These are phyloP conservation scores for Agrocybe praecox DNA, from an alignment of 768 basidiomycete genomes.

Conservation along the genomic window DNA sequence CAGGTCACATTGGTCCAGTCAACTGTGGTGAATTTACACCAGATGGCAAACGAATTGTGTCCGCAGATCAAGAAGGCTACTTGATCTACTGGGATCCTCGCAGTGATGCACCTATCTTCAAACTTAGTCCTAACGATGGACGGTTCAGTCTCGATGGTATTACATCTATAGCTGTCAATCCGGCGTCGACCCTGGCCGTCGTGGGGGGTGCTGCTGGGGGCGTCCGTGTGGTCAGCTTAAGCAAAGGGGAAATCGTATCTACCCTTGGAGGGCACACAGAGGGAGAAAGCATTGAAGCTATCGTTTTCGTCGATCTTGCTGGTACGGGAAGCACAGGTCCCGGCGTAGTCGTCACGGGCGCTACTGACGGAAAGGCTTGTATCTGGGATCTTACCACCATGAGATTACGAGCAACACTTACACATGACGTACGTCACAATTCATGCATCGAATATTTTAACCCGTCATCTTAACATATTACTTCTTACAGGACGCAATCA, in stretches of 20 bases:
- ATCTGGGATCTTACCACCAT: conserved; percentile 94
- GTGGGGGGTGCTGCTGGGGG: conserved; percentile 86
- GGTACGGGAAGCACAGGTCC: conserved; percentile 48
- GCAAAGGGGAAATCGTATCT: conserved; percentile 81
- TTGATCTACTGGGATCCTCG: conserved; percentile 94
- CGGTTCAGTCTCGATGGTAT: conserved; percentile 85
- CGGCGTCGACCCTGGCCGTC: conserved; percentile 86
- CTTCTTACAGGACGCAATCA: conserved; percentile 77
- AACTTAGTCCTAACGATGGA: conserved; percentile 68
- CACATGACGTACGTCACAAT: conserved; percentile 76
- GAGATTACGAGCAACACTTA: conserved; percentile 77
- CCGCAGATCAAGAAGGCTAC: conserved; percentile 80
- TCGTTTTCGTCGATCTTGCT: conserved; percentile 81
- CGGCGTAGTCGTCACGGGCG: conserved; percentile 80
- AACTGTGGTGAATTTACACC: conserved; percentile 92
- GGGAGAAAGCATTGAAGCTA: conserved; percentile 86
- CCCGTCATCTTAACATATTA: not conserved
- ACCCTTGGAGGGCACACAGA: conserved; percentile 83
- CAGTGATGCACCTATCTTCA: conserved; percentile 75
- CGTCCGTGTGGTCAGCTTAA: conserved; percentile 86
- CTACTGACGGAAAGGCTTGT: conserved; percentile 91
- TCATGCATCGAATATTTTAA: not conserved
- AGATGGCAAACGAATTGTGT: conserved; percentile 89
- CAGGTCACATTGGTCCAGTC: conserved; percentile 83
- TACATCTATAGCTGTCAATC: conserved; percentile 84